A percentile compares a stretch with the other conserved stretches of the same genome.
These are phyloP conservation scores for Geranium brycei DNA, from an alignment of 345 rosid genomes.

Conservation along the genomic window DNA sequence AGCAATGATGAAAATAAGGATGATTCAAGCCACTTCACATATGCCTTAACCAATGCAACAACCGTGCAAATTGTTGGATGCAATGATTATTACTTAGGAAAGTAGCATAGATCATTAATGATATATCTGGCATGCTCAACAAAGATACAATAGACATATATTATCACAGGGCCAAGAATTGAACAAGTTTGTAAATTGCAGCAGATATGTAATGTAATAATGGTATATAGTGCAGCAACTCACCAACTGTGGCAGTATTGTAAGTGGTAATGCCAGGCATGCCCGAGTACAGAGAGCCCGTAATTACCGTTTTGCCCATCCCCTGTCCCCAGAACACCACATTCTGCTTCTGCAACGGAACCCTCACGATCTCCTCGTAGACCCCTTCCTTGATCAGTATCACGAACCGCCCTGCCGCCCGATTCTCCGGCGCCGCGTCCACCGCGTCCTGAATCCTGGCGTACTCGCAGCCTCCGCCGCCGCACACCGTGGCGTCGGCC, in stretches of 20 bases:
- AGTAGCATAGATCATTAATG: too few species aligned
- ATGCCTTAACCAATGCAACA: too few species aligned
- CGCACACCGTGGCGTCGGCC: constrained; percentile 32
- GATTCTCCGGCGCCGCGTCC: constrained; percentile 29
- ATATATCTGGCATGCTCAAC: too few species aligned
- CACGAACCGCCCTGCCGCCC: constrained; percentile 15
- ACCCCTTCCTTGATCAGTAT: constrained; percentile 27
- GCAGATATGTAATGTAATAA: too few species aligned
- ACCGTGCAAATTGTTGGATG: too few species aligned
- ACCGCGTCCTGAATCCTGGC: constrained; percentile 33
- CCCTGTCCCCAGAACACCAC: constrained; percentile 34
- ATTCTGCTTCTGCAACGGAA: constrained; percentile 31
- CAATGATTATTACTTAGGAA: too few species aligned
- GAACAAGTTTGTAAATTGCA: too few species aligned
- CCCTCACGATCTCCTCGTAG: constrained; percentile 26
- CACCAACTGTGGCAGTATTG: constrained; percentile 33
- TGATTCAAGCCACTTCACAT: too few species aligned
- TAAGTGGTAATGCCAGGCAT: constrained; percentile 24
- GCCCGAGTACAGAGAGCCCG: constrained; percentile 19
- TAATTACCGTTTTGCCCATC: constrained; percentile 33
- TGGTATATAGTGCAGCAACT: not conserved
- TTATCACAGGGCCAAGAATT: too few species aligned
- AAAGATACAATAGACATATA: too few species aligned
- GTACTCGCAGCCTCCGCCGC: constrained; percentile 17
- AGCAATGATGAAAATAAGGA: too few species aligned